A percentile compares a stretch with the other conserved stretches of the same genome.
These are phyloP conservation scores for Phytophthora constricta DNA, from an alignment of 352 stramenopile genomes.

Conservation along the genomic window DNA sequence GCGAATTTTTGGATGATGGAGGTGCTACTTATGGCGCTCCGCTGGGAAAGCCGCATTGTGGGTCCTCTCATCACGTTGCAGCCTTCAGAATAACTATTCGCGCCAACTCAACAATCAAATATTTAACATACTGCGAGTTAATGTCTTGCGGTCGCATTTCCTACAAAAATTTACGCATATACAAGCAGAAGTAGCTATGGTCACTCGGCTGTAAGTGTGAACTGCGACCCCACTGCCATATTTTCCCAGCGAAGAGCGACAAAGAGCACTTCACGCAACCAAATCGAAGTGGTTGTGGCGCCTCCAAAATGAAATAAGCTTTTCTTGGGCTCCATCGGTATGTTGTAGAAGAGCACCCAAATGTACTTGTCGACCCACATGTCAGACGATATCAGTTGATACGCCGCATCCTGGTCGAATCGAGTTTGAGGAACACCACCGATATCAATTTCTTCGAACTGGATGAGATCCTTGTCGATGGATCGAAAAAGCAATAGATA, in stretches of 20 bases:
- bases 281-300: conserved; percentile 51
- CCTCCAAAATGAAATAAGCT: conserved; percentile 74
- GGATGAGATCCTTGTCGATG: conserved; percentile 56
- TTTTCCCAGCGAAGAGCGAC: conserved; percentile 72
- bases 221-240: conserved; percentile 59
- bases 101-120: no score
- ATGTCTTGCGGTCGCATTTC: no score
- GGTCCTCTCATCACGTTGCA: conserved; percentile 33
- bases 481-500: conserved; percentile 72
- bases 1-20: conserved; percentile 45
- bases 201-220: conserved; percentile 45
- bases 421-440: conserved; percentile 14
- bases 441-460: conserved; percentile 54
- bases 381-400: conserved; percentile 25
- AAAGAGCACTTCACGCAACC: conserved; percentile 74
- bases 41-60: conserved; percentile 36
- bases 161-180: neutral
- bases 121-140: no score
- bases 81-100: conserved; percentile 16
- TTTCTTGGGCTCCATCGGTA: conserved; percentile 16
- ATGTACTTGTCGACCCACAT: conserved; percentile 73
- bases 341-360: conserved; percentile 66
- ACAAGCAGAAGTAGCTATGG: neutral
- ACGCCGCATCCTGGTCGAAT: conserved; percentile 3
- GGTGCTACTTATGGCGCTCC: conserved; percentile 40